Conservation (phyloP, 495 filamentous ascomycete species). For the Penicillium maclennaniae region DNA sequence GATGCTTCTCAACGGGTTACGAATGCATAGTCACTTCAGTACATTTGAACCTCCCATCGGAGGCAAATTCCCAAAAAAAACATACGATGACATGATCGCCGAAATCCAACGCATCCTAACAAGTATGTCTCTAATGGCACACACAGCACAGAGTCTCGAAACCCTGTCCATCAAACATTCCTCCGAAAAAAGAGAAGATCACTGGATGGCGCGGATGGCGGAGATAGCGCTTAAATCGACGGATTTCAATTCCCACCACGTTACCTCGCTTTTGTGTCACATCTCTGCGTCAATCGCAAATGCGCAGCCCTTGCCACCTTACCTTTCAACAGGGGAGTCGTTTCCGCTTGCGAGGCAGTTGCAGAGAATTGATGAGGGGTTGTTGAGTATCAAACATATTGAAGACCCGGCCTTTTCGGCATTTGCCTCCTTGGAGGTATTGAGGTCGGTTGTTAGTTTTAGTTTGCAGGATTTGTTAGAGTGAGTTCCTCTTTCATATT, state of each 20-base stretch:
- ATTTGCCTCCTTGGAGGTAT: conserved; percentile 70
- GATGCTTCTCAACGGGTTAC: conserved; percentile 29
- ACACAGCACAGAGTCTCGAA: conserved; percentile 34
- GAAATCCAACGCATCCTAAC: conserved; percentile 49
- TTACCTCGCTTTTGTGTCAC: conserved; percentile 61
- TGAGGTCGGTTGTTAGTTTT: conserved; percentile 59
- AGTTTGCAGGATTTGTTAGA: conserved; percentile 56
- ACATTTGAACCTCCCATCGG: conserved; percentile 35
- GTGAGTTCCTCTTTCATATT: too few species aligned
- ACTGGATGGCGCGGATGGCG: conserved; percentile 27
- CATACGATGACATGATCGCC: conserved; percentile 29
- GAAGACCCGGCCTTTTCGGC: conserved; percentile 68
- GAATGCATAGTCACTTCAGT: conserved; percentile 33
- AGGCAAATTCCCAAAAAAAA: conserved; percentile 33
- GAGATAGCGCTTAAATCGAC: conserved; percentile 30
- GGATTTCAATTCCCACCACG: conserved; percentile 57
- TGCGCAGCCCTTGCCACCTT: conserved; percentile 56
- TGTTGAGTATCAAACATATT: conserved; percentile 62
- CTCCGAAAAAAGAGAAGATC: conserved; percentile 1
- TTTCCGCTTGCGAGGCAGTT: conserved; percentile 53
- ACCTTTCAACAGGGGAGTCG: conserved; percentile 51
- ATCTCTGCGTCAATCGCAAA: conserved; percentile 62
- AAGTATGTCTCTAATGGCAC: conserved; percentile 64
- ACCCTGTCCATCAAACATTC: conserved; percentile 10
- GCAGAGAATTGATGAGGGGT: conserved; percentile 45